Base-by-base conservation (phyloP, 2,329 filamentous ascomycete genomes). In the Botrytis aclada region DNA sequence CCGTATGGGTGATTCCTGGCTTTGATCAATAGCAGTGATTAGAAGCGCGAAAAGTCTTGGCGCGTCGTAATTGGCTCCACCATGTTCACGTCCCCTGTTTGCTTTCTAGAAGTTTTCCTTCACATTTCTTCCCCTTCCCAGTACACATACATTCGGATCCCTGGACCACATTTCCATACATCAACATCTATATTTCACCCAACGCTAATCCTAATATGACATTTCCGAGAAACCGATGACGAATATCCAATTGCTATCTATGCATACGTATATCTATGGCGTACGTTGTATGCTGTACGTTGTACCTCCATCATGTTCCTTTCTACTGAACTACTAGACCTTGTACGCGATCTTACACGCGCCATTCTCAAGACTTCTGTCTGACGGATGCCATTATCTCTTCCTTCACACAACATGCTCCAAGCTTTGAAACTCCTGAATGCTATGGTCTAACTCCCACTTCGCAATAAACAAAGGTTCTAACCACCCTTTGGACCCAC, bases 31-130 rank as follows among this genome's bases (percentile, higher is more conserved):
- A 22, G 22, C 47, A 51, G 10, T 37, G 2, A 7, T 18, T n/a
- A n/a, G 45, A 66, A 66, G 64, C 64, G 64, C 64, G 64, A 47
- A 20, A 61, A 25, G 67, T 62, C 67, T 70, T 70, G 67, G 67
- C 67, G 54, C 67, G 67, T 70, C 54, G 54, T 62, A 70, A 70
- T 70, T 62, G 61, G 25, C 41, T 70, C 43, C 56, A 41, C 67
- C 29, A 9, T 70, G 3, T 41, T 25, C 32, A 37, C 8, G 32
- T 25, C 58, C 56, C 56, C 29, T 58, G 34, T n/a, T 37, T 29
- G n/a, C 20, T 61, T 39, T 61, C 58, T 25, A 14, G 58, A 61
- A 61, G 4, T 34, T 16, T 61, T n/a, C 22, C 51, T 29, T 54
- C 51, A 18, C n/a, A 56, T 25, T 61, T 61, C 32, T 10, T 16